phyloP scores from a whole-genome alignment of 139 green algal genomes.

The Raphidocelis subcapitata region DNA sequence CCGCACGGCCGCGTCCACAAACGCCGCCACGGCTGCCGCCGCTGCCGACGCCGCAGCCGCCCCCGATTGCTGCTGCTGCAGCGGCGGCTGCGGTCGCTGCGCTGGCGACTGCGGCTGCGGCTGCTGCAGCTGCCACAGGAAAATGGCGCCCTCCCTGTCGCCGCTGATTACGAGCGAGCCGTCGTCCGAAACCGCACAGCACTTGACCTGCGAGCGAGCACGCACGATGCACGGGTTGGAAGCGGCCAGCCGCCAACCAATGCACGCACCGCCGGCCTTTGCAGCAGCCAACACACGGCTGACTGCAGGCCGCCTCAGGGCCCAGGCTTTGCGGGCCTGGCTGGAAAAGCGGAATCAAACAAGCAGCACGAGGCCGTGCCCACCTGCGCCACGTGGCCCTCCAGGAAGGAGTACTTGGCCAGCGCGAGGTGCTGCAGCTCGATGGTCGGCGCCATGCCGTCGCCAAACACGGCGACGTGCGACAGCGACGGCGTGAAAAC shows the following conservation, averaged over 20 bases:
- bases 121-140: conserved; percentile 14
- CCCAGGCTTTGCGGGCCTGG: not conserved
- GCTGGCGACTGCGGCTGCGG: not conserved
- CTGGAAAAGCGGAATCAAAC: too few relatives aligned
- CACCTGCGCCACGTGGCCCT: conserved; percentile 12
- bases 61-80: not conserved
- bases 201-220: conserved; percentile 3
- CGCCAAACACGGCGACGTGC: conserved; percentile 20
- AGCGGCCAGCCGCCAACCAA: not conserved
- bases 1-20: conserved; percentile 4
- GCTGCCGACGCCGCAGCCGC: not conserved
- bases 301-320: not conserved
- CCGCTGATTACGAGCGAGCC: conserved; percentile 10
- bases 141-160: conserved; percentile 2
- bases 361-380: not conserved
- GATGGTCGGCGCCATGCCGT: conserved; percentile 10
- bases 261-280: not conserved
- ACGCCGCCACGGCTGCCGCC: not conserved
- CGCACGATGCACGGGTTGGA: not conserved
- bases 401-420: conserved; percentile 21
- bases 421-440: conserved; percentile 15
- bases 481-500: conserved; percentile 1
- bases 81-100: not conserved
- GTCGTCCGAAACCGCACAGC: conserved; percentile 6
- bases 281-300: not conserved